Percentiles rank a stretch among this genome's conserved stretches.
Evolutionary conservation across 2,329 filamentous ascomycete species (phyloP).

Genomic region (Talaromyces sp.): DNA sequence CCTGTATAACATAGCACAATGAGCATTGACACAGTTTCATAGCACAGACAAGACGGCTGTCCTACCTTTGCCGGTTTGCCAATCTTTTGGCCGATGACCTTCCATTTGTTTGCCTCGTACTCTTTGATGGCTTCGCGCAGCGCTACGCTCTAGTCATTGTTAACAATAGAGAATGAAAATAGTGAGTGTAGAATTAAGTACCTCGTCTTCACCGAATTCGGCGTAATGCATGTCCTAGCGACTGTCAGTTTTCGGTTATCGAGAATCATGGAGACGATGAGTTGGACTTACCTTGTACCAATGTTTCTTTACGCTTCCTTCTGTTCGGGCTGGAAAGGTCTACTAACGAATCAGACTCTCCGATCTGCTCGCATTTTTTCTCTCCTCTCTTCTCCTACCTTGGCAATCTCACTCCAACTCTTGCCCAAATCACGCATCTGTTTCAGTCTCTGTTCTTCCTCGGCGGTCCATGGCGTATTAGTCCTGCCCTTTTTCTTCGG

Average conservation of each 20-base stretch:
- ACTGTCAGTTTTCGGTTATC: constrained; percentile 23
- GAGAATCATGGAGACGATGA: constrained; percentile 9
- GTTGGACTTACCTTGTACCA: constrained; percentile 78
- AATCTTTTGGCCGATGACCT: constrained; percentile 91
- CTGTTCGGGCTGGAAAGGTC: constrained; percentile 88
- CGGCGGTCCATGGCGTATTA: constrained; percentile 97
- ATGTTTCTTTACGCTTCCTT: constrained; percentile 98
- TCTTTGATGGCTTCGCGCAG: constrained; percentile 94
- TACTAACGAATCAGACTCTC: constrained; percentile 32
- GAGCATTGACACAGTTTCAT: constrained; percentile 20
- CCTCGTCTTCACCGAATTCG: constrained; percentile 96
- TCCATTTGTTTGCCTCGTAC: constrained; percentile 98
- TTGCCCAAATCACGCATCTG: constrained; percentile 88
- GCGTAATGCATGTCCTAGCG: constrained; percentile 92
- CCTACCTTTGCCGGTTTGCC: constrained; percentile 92
- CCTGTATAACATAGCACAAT: constrained; percentile 43
- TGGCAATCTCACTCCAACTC: constrained; percentile 97
- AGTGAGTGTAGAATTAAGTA: constrained; percentile 36
- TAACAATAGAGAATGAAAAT: neutral
- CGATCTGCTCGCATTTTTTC: neutral
- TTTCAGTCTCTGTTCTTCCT: constrained; percentile 87
- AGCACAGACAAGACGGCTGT: neutral
- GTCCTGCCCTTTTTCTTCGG: constrained; percentile 82
- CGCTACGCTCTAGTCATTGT: constrained; percentile 34
- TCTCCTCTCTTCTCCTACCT: constrained; percentile 51